These are phyloP conservation scores for Kodamaea jinghongensis DNA, from an alignment of 805 yeast species.

Conservation along the genomic window DNA sequence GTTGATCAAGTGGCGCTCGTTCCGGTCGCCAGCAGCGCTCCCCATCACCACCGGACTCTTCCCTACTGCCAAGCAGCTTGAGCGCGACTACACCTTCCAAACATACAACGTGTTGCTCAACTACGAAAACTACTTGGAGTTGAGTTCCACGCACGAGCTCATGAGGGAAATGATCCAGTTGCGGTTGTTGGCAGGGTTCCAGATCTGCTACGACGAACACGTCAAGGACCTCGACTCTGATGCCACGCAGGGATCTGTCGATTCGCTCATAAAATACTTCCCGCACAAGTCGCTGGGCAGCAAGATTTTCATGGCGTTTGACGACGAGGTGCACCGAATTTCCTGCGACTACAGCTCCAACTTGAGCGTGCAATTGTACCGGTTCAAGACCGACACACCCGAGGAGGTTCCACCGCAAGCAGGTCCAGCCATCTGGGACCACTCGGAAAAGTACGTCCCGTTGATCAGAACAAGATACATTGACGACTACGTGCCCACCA, in stretches of 20 bases:
- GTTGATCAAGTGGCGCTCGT: conserved; percentile 86
- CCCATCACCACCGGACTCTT: conserved; percentile 80
- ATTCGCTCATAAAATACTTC: conserved; percentile 54
- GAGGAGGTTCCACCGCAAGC: no score
- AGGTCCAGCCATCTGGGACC: conserved; percentile 1
- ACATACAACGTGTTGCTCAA: conserved; percentile 76
- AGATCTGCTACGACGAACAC: conserved; percentile 72
- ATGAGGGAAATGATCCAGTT: conserved; percentile 85
- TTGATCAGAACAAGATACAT: conserved; percentile 78
- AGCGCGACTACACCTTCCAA: conserved; percentile 71
- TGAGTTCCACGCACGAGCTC: conserved; percentile 53
- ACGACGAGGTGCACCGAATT: conserved; percentile 83
- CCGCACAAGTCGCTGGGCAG: conserved; percentile 52
- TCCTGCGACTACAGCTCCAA: conserved; percentile 68
- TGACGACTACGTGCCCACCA: conserved; percentile 55
- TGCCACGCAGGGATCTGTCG: conserved; percentile 49
- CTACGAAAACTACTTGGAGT: conserved; percentile 51
- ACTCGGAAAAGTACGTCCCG: conserved; percentile 21
- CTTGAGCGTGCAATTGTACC: conserved; percentile 76
- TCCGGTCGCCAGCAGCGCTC: conserved; percentile 89
- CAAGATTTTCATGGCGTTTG: conserved; percentile 70
- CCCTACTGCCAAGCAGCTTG: conserved; percentile 68
- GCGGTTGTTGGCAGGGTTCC: conserved; percentile 84
- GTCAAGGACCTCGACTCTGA: conserved; percentile 66
- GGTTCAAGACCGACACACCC: conserved; percentile 17